Base-by-base conservation (phyloP, 2,329 filamentous ascomycete species). In the Pseudogymnoascus sp. region DNA sequence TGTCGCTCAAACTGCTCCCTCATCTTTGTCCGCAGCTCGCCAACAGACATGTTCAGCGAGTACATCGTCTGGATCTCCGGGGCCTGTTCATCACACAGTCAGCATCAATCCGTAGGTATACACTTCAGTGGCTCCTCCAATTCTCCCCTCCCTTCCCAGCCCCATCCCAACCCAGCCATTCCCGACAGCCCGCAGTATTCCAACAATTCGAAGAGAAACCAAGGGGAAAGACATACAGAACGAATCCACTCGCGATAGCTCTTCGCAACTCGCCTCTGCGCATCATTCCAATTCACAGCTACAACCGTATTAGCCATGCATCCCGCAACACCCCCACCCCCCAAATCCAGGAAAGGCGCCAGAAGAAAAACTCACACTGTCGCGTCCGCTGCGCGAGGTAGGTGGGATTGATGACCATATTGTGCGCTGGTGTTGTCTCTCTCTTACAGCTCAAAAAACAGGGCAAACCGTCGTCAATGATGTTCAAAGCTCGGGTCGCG, bases 21-120 rank as follows among this genome's bases (percentile, higher is more conserved):
- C 75, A 97, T 89, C 79, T 95, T 93, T 63, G 93, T 95, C 69
- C 94, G 89, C 73, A 99, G 87, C 65, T 84, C 82, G 39, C 93
- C 89, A 60, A 97, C 86, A 60, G 93, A 92, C 72, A 96, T 85
- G 74, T 90, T 90, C 72, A 99, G 81, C 65, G 89, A 89, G 85
- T 99, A 99, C 91, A 97, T 96, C 65, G 86, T 89, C 77, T 97
- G 94, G 73, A 99, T 93, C 75, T 97, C 92, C 64, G 94, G 93
- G 39, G 92, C 92, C 94, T 99, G 74, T 61, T 43, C 22, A 16
- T 64, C 14, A 33, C 20, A 8, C 18, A 63, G 37, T 70, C 62
- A 68, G 65, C 58, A 37, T 43, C 38, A 18, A 47, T 59, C 35
- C 54, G 20, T 50, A 18, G 18, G 18, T 18, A 20, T 6, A 38